phyloP scores from a whole-genome alignment of 2,329 filamentous ascomycete species.

The Pyrenochaeta sp. region DNA sequence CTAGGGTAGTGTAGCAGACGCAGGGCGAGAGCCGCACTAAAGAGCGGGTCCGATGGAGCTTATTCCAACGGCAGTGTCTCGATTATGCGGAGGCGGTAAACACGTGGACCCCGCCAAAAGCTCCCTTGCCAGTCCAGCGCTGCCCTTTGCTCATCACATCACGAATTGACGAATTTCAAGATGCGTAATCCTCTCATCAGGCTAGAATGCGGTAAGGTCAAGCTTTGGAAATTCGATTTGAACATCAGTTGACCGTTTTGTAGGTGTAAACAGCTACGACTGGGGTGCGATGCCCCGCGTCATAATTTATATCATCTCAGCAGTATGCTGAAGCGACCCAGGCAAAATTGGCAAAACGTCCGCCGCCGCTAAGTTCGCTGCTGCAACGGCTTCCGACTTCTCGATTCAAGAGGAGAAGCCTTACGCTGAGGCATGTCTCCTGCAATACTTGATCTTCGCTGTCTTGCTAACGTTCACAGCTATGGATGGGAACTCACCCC shows the following conservation, averaged over 20 bases:
- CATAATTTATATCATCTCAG: conserved; percentile 20
- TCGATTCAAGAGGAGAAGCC: conserved; percentile 85
- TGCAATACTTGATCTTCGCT: not conserved
- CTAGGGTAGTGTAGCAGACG: conserved; percentile 15
- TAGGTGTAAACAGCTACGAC: conserved; percentile 97
- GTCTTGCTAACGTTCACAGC: conserved; percentile 60
- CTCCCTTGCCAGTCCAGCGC: conserved; percentile 15
- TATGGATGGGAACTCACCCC: conserved; percentile 99
- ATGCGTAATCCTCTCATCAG: conserved; percentile 77
- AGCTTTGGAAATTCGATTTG: conserved; percentile 12
- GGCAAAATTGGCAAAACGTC: conserved; percentile 88
- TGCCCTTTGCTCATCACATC: conserved; percentile 18
- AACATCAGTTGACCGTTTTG: conserved; percentile 29
- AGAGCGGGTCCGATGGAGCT: conserved; percentile 30
- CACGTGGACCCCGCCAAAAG: conserved; percentile 25
- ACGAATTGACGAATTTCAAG: conserved; percentile 18
- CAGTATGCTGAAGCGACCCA: conserved; percentile 48
- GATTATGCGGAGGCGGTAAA: conserved; percentile 22
- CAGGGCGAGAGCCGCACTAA: conserved; percentile 32
- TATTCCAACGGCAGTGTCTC: conserved; percentile 31
- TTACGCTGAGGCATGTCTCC: conserved; percentile 79
- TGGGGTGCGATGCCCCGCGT: conserved; percentile 71
- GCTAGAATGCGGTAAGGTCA: conserved; percentile 72
- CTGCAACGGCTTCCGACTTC: conserved; percentile 82
- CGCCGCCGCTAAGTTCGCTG: conserved; percentile 87